Evolutionary conservation across 306 rosid species (phyloP), one percentile per base, ranked within the genome.

Genomic region (Dryas alaskensis): DNA sequence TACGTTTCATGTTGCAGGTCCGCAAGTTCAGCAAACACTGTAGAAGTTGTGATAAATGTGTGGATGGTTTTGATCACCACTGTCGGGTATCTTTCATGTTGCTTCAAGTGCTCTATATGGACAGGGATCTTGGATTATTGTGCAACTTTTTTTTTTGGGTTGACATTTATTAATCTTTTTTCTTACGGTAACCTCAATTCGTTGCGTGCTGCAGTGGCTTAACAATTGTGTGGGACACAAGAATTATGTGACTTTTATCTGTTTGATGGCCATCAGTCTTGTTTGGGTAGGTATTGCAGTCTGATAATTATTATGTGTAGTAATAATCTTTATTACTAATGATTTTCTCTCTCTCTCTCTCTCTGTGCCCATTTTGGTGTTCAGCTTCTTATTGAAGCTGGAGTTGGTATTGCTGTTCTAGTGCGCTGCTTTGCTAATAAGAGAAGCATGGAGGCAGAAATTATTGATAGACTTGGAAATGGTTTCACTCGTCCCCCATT

Each of bases 11-110:
- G 74, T 73, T 85, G 75, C 86, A 93, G 98, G 98, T 93, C 67
- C 96, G 96, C 81, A 89, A 89, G 83, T 93, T 88, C 91, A 93
- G 98, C 82, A 93, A 93, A 75, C 98, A 93, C 71, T 93, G 98
- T 83, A 84, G 98, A 87, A 93, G 98, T 76, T 93, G 98, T 84
- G 98, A 93, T 81, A 93, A 93, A 78, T 93, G 98, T 79, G 97
- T 93, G 54, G 96, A 91, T 75, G 98, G 96, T 46, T 93, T 93
- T 67, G 98, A 93, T 88, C 98, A 93, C 82, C 98, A 93, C 85
- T 93, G 98, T 55, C 91, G 97, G 89, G 98, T 93, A 91, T 81
- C 39, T 63, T 65, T 71, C 67, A 59, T 67, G 12, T 65, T 65
- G 76, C 79, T 79, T 51, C 73, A 13, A 60, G 73, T 69, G 61